A percentile compares a stretch with the other conserved stretches of the same genome.
phyloP scores from a whole-genome alignment of 2,329 filamentous ascomycete genomes.

The Aspergillus jensenii region DNA sequence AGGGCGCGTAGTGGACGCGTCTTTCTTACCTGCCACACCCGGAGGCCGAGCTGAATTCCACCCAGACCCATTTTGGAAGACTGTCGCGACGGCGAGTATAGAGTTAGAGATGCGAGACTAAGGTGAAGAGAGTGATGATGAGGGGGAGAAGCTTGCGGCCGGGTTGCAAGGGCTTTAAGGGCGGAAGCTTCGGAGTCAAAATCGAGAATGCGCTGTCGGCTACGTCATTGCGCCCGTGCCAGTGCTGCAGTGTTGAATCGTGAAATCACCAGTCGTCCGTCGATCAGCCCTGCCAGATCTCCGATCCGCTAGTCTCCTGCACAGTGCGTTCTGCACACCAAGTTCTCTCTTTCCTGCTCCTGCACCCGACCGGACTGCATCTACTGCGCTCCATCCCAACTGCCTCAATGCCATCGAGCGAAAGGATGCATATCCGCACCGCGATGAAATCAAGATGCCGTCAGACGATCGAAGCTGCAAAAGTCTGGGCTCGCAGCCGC shows the following conservation, averaged over 20 bases:
- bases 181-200: conserved; percentile 29
- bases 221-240: conserved; percentile 32
- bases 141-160: not conserved
- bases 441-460: not conserved
- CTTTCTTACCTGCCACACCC: conserved; percentile 32
- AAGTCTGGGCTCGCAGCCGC: not conserved
- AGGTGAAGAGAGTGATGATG: conserved; percentile 2
- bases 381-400: not conserved
- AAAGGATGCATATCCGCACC: not conserved
- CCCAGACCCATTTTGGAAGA: conserved; percentile 25
- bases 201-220: conserved; percentile 8
- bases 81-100: not conserved
- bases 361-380: too few species aligned
- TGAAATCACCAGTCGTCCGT: conserved; percentile 26
- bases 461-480: not conserved
- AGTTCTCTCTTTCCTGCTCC: too few species aligned
- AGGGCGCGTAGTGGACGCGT: not conserved
- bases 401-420: not conserved
- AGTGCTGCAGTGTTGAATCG: conserved; percentile 17
- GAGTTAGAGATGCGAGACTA: conserved; percentile 1
- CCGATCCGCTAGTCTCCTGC: not conserved
- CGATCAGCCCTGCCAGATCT: not conserved
- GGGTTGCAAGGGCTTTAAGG: conserved; percentile 21
- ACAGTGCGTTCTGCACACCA: too few species aligned
- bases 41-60: conserved; percentile 31